Base-by-base conservation (phyloP, 495 filamentous ascomycete species). In the Penicillium coffeae region DNA sequence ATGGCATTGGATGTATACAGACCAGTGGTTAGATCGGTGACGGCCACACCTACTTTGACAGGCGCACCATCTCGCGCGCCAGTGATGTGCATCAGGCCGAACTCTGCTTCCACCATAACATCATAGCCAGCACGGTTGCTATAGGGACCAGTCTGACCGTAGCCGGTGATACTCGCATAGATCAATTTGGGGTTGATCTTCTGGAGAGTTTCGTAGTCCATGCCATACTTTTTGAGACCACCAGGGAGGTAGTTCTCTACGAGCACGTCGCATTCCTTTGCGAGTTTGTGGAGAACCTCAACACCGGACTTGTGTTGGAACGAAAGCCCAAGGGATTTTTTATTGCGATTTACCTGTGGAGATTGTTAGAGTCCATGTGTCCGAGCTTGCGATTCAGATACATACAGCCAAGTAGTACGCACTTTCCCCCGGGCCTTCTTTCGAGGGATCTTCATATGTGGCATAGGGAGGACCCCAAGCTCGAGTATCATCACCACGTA, bases 31-130 rank as follows among this genome's bases (percentile, higher is more conserved):
- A 98, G 67, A 63, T 98, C 93, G 0, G 94, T 98, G 6, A 97
- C 92, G 5, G 93, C 93, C 12, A 97, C 93, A 3, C 93, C 93
- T 2, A 98, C 93, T 69, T 98, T 98, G 12, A 96, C 94, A 0
- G 94, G 94, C 2, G 90, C 87, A 0, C 93, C 89, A 47, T 95
- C 89, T 54, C 88, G 72, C 35, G 76, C 75, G 9, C 93, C 93
- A 0, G 93, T 98, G 45, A 98, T 97, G 63, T 98, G 94, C 93
- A 98, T 98, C 46, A 98, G 62, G 4, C 93, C 93, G 74, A 98
- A 89, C 66, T 97, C 93, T 35, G 92, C 94, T 68, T 98, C 93
- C 0, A 98, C 94, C 90, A 98, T 97, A 48, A 98, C 94, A 68
- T 98, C 93, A 72, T 98, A 98, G 9, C 93, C 93, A 8, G 93